These are phyloP conservation scores for Ascochyta lentis DNA, from an alignment of 2,329 filamentous ascomycete genomes.

Conservation along the genomic window DNA sequence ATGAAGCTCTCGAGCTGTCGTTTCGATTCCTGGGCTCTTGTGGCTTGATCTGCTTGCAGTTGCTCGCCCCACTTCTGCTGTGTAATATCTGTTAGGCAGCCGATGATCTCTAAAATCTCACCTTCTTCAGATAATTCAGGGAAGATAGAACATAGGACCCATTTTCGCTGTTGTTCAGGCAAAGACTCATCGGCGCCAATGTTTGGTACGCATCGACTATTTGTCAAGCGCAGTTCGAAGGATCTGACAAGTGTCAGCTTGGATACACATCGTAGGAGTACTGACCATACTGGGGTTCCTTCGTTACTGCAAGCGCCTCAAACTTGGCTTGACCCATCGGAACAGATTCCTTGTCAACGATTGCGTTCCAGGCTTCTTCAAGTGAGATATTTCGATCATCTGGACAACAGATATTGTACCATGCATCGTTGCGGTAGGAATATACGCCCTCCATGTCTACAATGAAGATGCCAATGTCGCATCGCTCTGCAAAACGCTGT, in stretches of 20 bases:
- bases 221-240: conserved; percentile 50
- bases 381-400: conserved; percentile 23
- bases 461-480: conserved; percentile 49
- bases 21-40: conserved; percentile 29
- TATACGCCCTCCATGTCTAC: conserved; percentile 42
- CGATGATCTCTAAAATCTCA: conserved; percentile 41
- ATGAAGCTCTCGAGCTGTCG: conserved; percentile 39
- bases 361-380: conserved; percentile 23
- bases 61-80: conserved; percentile 47
- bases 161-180: conserved; percentile 30
- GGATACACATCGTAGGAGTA: too few species aligned
- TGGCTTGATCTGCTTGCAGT: conserved; percentile 36
- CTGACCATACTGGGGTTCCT: conserved; percentile 22
- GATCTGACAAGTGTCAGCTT: conserved; percentile 13
- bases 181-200: conserved; percentile 1
- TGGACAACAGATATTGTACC: conserved; percentile 42
- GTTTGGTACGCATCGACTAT: conserved; percentile 30
- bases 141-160: conserved; percentile 42
- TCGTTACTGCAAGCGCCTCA: conserved; percentile 19
- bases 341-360: conserved; percentile 26
- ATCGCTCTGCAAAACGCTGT: conserved; percentile 22
- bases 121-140: conserved; percentile 32
- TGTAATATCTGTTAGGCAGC: conserved; percentile 47
- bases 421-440: conserved; percentile 50
- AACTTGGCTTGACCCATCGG: conserved; percentile 24